phyloP scores from a whole-genome alignment of 805 yeast genomes.

The Kluyveromyces siamensis region DNA sequence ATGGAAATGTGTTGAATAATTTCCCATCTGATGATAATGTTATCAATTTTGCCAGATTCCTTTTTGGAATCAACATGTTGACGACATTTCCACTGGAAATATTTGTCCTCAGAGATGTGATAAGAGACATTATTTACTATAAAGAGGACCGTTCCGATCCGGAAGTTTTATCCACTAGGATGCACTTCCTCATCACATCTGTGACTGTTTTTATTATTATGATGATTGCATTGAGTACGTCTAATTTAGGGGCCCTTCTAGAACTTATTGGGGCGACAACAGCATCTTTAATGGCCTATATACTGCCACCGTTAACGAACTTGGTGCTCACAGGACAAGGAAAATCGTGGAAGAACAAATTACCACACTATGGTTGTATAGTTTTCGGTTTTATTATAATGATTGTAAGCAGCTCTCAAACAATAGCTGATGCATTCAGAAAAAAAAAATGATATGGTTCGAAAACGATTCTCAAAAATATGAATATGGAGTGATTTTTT shows the following conservation, averaged over 20 bases:
- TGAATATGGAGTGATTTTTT: constrained; percentile 14
- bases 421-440: constrained; percentile 37
- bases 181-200: constrained; percentile 60
- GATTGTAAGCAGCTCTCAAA: constrained; percentile 73
- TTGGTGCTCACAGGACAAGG: constrained; percentile 48
- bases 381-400: constrained; percentile 68
- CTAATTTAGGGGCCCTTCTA: constrained; percentile 80
- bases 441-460: background rate
- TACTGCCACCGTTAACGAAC: constrained; percentile 80
- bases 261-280: constrained; percentile 91
- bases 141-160: constrained; percentile 26
- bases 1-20: constrained; percentile 83
- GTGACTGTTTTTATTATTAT: constrained; percentile 57
- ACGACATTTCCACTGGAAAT: constrained; percentile 88
- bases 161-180: constrained; percentile 34
- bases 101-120: constrained; percentile 81
- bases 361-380: constrained; percentile 54
- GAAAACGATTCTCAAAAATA: constrained; percentile 9
- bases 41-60: constrained; percentile 79
- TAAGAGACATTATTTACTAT: constrained; percentile 49
- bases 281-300: constrained; percentile 87
- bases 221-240: constrained; percentile 68
- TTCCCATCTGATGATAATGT: constrained; percentile 66
- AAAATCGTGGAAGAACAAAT: constrained; percentile 34
- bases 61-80: constrained; percentile 87